Evolutionary conservation across 208 protist genomes (phyloP), one percentile per base, ranked within the genome.

Genomic region (Trichomonas tenax): DNA sequence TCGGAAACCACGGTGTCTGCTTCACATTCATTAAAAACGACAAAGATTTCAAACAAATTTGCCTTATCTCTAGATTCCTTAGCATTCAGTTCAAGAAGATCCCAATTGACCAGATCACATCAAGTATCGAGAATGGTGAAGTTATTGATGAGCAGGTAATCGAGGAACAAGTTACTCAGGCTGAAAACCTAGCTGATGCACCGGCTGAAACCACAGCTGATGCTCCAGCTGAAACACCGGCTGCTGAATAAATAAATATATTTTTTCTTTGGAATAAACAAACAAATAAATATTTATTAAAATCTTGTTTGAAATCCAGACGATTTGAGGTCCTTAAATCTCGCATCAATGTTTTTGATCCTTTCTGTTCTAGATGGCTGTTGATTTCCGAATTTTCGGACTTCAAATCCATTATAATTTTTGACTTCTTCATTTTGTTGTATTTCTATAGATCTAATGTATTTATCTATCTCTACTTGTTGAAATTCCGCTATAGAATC

Each of bases 1-100:
- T 99, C 97, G 99, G 99, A 4, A 97, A 99, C 51, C 10, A 31
- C 14, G 82, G 82, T 23, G 17, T 45, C 17, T 45, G 40, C 17
- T 89, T 89, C 14, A 46, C 82, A 89, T 41, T 84, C 15, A 40
- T 84, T 36, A 41, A 2, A 41, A 84, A 2, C 34, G 81, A 84
- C 21, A 72, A n/a, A 72, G 58, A 72, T n/a, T 72, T 31, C 58
- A 8, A 72, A n/a, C 26, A 4, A 72, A 8, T 72, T 26, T 72
- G 58, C 58, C 58, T 8, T 26, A 72, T 72, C 26, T 31, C 11
- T 21, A 72, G 58, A 72, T n/a, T 31, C 21, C 58, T 72, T 72
- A n/a, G 21, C 58, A n/a, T n/a, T 21, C 11, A 17, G 26, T 72
- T 72, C 58, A n/a, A 72, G 21, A n/a, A 26, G 21, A 72, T 72